These are phyloP conservation scores for Kazachstania sp. DNA, from an alignment of 1,139 yeast genomes.

Conservation along the genomic window DNA sequence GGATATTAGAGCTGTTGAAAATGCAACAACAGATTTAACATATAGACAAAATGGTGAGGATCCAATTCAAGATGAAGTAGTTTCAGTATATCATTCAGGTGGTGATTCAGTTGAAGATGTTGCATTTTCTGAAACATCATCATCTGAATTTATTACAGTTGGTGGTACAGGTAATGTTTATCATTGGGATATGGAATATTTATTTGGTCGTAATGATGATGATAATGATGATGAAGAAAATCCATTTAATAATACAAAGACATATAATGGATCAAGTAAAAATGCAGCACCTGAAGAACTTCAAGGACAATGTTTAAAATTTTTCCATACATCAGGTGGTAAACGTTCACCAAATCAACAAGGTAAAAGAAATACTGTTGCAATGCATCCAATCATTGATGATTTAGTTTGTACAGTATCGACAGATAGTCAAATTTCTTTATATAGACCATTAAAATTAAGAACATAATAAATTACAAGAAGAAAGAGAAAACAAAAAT, in stretches of 20 bases:
- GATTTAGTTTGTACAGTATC: slow-evolving; percentile 22
- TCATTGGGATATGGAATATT: slow-evolving; percentile 29
- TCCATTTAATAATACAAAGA: not conserved
- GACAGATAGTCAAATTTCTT: slow-evolving; percentile 20
- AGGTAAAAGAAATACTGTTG: slow-evolving; percentile 20
- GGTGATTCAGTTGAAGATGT: slow-evolving; percentile 29
- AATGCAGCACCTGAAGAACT: slow-evolving; percentile 18
- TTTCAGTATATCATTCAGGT: slow-evolving; percentile 24
- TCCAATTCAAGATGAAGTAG: slow-evolving; percentile 25
- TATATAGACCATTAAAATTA: slow-evolving; percentile 23
- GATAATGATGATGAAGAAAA: slow-evolving; percentile 17
- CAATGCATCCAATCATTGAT: slow-evolving; percentile 22
- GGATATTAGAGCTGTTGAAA: slow-evolving; percentile 29
- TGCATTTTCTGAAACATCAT: slow-evolving; percentile 23
- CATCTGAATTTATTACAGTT: slow-evolving; percentile 27
- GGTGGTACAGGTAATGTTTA: slow-evolving; percentile 29
- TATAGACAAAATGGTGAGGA: slow-evolving; percentile 25
- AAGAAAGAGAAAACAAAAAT: not conserved
- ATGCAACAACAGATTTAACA: slow-evolving; percentile 19
- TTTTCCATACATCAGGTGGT: slow-evolving; percentile 27
- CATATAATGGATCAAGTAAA: not conserved
- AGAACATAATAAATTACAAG: not conserved
- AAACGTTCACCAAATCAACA: slow-evolving; percentile 16
- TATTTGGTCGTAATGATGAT: slow-evolving; percentile 21
- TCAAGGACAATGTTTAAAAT: slow-evolving; percentile 26